Evolutionary conservation across 768 basidiomycete genomes (phyloP).

Genomic region (Leucosporidium creatinivorum): DNA sequence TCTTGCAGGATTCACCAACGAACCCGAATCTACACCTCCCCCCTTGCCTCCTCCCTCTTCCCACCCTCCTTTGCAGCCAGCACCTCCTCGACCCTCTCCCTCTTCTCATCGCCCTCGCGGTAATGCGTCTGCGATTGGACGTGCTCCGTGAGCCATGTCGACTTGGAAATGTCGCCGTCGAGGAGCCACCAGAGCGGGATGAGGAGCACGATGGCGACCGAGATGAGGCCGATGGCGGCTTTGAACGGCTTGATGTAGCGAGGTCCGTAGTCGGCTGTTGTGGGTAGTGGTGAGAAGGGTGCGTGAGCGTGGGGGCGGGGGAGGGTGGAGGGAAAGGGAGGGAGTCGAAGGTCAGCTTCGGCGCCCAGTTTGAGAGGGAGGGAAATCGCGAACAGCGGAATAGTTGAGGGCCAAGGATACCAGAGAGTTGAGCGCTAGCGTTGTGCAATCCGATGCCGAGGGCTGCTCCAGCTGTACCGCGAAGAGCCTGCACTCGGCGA

Average conservation of each 20-base stretch:
- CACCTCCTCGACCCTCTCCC: background rate
- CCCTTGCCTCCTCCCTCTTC: too few relatives aligned
- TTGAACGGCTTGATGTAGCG: conserved; percentile 1
- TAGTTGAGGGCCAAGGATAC: too few relatives aligned
- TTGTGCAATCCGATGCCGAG: too few relatives aligned
- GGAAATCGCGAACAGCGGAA: background rate
- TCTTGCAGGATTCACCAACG: too few relatives aligned
- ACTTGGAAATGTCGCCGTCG: conserved; percentile 1
- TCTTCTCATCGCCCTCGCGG: conserved; percentile 1
- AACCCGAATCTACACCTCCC: too few relatives aligned
- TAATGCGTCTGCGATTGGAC: conserved; percentile 7
- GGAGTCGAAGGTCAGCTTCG: background rate
- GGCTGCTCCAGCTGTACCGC: too few relatives aligned
- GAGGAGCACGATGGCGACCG: background rate
- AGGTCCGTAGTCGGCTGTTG: background rate
- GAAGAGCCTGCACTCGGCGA: too few relatives aligned
- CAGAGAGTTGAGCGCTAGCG: too few relatives aligned
- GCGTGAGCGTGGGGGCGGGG: background rate
- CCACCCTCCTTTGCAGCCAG: background rate
- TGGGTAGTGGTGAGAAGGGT: too few relatives aligned
- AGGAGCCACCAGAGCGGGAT: conserved; percentile 3
- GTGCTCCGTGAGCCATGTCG: background rate
- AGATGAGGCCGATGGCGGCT: background rate
- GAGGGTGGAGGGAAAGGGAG: background rate
- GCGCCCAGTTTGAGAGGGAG: background rate